A percentile compares a stretch with the other conserved stretches of the same genome.
phyloP scores from a whole-genome alignment of 352 stramenopile species.

The Phytophthora ramorum region DNA sequence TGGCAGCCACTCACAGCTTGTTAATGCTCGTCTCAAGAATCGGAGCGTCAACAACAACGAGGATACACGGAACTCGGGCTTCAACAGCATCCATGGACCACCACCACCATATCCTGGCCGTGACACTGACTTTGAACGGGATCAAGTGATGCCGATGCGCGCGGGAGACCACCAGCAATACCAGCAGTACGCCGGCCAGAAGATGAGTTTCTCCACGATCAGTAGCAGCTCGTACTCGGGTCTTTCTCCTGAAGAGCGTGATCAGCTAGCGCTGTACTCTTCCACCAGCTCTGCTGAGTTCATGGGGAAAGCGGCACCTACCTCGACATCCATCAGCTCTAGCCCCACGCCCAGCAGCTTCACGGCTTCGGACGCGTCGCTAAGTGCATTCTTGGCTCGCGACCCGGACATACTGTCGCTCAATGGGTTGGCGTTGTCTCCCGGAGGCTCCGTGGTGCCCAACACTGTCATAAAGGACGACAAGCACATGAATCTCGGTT shows the following conservation, averaged over 20 bases:
- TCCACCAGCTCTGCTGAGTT: conserved; percentile 34
- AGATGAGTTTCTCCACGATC: conserved; percentile 56
- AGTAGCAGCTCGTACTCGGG: conserved; percentile 56
- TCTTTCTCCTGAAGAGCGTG: conserved; percentile 40
- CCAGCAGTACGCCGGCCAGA: conserved; percentile 26
- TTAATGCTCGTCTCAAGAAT: conserved; percentile 16
- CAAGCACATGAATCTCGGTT: conserved; percentile 13
- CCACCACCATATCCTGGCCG: conserved; percentile 19
- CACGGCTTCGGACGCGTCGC: conserved; percentile 40
- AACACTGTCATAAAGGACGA: conserved; percentile 36
- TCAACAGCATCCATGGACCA: conserved; percentile 8
- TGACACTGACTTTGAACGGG: conserved; percentile 14
- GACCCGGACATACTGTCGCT: conserved; percentile 55
- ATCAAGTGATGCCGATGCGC: conserved; percentile 25
- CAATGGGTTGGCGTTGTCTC: conserved; percentile 43
- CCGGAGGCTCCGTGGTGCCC: conserved; percentile 18
- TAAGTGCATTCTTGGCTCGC: conserved; percentile 41
- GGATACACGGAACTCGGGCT: background rate
- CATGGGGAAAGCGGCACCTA: conserved; percentile 16
- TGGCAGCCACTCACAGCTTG: conserved; percentile 32
- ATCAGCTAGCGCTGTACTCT: conserved; percentile 22
- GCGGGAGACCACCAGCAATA: conserved; percentile 23
- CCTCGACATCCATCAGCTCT: conserved; percentile 13
- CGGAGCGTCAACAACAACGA: conserved; percentile 1
- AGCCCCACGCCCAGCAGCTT: conserved; percentile 30